phyloP scores from a whole-genome alignment of 192 early-diverging fungal genomes.

The Nowakowskiella sp. region DNA sequence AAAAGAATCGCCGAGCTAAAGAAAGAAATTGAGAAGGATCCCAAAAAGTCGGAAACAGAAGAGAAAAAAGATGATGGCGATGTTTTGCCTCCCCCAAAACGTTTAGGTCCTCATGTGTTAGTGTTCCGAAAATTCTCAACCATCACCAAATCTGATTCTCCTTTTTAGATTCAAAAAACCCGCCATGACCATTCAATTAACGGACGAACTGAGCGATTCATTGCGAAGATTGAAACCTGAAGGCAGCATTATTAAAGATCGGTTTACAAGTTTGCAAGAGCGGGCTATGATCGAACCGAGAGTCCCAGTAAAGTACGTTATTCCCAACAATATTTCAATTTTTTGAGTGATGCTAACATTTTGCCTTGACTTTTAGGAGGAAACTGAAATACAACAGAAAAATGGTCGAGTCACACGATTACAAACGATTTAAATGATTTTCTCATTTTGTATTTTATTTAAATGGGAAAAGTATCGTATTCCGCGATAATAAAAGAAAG shows the following conservation, averaged over 20 bases:
- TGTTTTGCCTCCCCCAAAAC: neutral
- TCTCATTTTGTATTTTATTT: no score
- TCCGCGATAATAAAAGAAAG: no score
- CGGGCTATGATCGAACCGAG: constrained; percentile 42
- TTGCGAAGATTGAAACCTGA: constrained; percentile 41
- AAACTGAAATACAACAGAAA: constrained; percentile 33
- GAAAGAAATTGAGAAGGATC: constrained; percentile 20
- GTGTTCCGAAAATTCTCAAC: constrained; percentile 7
- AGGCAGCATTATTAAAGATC: constrained; percentile 44
- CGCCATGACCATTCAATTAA: constrained; percentile 38
- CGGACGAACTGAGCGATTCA: constrained; percentile 39
- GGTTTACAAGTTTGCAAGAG: constrained; percentile 41
- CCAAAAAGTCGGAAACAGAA: constrained; percentile 19
- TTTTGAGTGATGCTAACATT: neutral
- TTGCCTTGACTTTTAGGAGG: constrained; percentile 12
- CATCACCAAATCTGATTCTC: neutral
- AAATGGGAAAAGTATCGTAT: no score
- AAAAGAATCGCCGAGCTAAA: constrained; percentile 7
- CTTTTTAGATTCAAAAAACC: constrained; percentile 20
- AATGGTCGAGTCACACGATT: constrained; percentile 40
- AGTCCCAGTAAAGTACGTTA: constrained; percentile 33
- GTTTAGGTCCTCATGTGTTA: constrained; percentile 3
- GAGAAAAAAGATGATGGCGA: constrained; percentile 18
- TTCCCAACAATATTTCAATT: neutral
- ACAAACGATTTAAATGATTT: constrained; percentile 48